Evolutionary conservation across 2,329 filamentous ascomycete genomes (phyloP), one percentile per base, ranked within the genome.

Genomic region (Microdochium nivale): DNA sequence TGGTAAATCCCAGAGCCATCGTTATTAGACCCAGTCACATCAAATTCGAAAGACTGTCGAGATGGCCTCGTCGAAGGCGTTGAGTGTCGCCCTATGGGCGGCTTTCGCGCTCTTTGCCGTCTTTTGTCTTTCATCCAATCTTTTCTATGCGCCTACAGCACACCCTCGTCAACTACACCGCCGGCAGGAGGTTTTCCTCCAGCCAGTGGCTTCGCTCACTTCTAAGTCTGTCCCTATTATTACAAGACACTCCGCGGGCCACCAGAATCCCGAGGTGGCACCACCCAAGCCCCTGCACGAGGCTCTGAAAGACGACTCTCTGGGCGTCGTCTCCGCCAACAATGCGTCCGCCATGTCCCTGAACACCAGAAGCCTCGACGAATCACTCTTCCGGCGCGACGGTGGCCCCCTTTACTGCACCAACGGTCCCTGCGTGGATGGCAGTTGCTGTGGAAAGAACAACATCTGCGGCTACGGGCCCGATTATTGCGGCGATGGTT

Each of bases 391-490:
- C 19, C 51, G 3, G 30, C 30, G 30, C 30, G 30, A 33, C 30
- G 30, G 30, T 14, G 30, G 30, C 14, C 30, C 30, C 14, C 30
- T 33, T 33, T 33, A 33, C 14, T 33, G 30, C 30, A 33, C 30
- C 30, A 33, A 33, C 30, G 30, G 30, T 9, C 30, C 30, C 14
- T 33, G 30, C 30, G 30, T 33, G 8, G 30, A 33, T 33, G 30
- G 30, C 30, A 33, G 30, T 33, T 33, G 30, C 14, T 33, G 30
- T 14, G 30, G 30, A 9, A 33, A 33, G 30, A 33, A 33, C 30
- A 33, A 33, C 30, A 47, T 49, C 9, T 55, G 51, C 9, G 49
- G 53, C 2, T 53, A 55, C 4, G 51, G 51, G 0, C 14, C 48
- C 5, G 43, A 25, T 2, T 46, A 51, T 23, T 56, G 49, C 19